These are phyloP conservation scores for Prototheca stagnorum DNA, from an alignment of 163 green algal species.

Conservation along the genomic window DNA sequence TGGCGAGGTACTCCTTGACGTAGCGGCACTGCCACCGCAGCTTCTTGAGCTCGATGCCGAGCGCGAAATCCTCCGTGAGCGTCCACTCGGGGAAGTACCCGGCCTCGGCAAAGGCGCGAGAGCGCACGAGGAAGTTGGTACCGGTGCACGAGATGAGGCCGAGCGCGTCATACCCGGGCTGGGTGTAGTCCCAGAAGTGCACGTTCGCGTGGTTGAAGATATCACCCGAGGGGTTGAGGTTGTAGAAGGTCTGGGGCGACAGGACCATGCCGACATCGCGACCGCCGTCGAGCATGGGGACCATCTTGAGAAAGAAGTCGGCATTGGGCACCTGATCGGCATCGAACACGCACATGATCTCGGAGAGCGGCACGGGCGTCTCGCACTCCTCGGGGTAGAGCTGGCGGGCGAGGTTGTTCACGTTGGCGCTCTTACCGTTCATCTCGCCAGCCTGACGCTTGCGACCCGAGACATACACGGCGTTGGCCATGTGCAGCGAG, in stretches of 20 bases:
- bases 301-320: constrained; percentile 62
- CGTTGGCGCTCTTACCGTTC: constrained; percentile 46
- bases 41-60: constrained; percentile 47
- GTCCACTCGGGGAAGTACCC: constrained; percentile 41
- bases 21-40: constrained; percentile 38
- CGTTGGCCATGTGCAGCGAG: constrained; percentile 21
- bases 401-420: constrained; percentile 34
- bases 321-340: constrained; percentile 55
- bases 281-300: constrained; percentile 35
- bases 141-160: constrained; percentile 54
- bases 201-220: constrained; percentile 59
- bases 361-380: constrained; percentile 27
- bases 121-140: constrained; percentile 42
- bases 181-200: constrained; percentile 49
- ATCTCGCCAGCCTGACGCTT: constrained; percentile 37
- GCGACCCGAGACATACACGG: constrained; percentile 37
- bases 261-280: constrained; percentile 48
- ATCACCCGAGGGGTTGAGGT: constrained; percentile 35
- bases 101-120: constrained; percentile 24
- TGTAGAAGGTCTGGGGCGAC: constrained; percentile 43
- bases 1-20: constrained; percentile 40
- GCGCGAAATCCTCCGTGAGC: constrained; percentile 46
- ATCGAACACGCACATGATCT: constrained; percentile 57
- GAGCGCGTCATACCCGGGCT: constrained; percentile 43
- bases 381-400: constrained; percentile 28